Evolutionary conservation across 768 basidiomycete genomes (phyloP), one percentile per base, ranked within the genome.

Genomic region (Strobilomyces dryophilus): DNA sequence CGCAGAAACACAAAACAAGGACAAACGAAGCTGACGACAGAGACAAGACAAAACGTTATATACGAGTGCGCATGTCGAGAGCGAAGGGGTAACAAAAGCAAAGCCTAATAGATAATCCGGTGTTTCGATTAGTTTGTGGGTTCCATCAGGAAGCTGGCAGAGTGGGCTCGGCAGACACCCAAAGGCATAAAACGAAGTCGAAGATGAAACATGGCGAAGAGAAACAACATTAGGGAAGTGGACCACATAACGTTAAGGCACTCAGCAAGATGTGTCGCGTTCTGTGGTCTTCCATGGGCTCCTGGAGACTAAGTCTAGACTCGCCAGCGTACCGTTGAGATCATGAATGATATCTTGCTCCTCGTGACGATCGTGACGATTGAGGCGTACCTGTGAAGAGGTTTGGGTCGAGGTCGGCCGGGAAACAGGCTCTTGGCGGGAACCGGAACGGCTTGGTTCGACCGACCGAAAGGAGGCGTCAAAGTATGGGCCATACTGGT

Each of bases 271-370:
- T 27, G 49, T 47, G 27, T 57, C 61, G 47, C 52, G 59, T 32
- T 62, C 62, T 11, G 57, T 27, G 48, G 60, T 51, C 53, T 59
- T 68, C 73, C 73, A 74, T n/a, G 66, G 66, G 29, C 53, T 64
- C 51, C 63, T 67, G 53, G 69, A 59, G 61, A 84, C 85, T 52
- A 91, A 71, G 57, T 89, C 79, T 15, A 91, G 78, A 65, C 83
- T 88, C 32, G 89, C 86, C 36, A 92, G 75, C 27, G 84, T 88
- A 20, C 85, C 84, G 60, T 87, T 90, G 48, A 92, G 68, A 67
- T 89, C 87, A 36, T 81, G 80, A 58, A 91, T 77, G 29, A 66
- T 47, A 53, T 85, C 83, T 17, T 76, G 73, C 45, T 80, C 80
- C 53, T 71, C 65, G 44, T 58, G 58, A 47, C 56, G 35, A 52